Evolutionary conservation across 345 rosid species (phyloP).

Genomic region (Euclidium syriacum): DNA sequence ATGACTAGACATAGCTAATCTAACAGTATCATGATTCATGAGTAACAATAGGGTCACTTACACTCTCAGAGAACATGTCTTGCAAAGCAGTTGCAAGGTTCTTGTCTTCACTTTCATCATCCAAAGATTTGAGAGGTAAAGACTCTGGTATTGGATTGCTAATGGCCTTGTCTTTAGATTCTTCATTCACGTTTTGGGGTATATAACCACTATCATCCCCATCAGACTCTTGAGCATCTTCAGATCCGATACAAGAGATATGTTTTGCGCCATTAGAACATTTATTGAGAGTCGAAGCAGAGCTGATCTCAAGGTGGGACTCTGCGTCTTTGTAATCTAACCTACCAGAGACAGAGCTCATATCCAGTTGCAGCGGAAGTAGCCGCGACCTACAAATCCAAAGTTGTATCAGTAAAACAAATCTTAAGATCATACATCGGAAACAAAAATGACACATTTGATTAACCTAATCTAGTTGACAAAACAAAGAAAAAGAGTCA

Average conservation of each 20-base stretch:
- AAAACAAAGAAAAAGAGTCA: neutral
- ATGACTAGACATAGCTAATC: no score
- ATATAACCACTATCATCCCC: slow-evolving; percentile 32
- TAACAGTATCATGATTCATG: no score
- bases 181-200: slow-evolving; percentile 32
- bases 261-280: slow-evolving; percentile 22
- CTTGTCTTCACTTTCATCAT: slow-evolving; percentile 28
- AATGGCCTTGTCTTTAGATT: slow-evolving; percentile 16
- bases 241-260: slow-evolving; percentile 21
- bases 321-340: slow-evolving; percentile 30
- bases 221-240: slow-evolving; percentile 39
- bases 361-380: slow-evolving; percentile 36
- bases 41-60: slow-evolving; percentile 5
- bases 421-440: neutral
- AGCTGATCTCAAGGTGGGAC: slow-evolving; percentile 25
- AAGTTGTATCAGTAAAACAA: neutral
- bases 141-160: slow-evolving; percentile 20
- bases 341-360: slow-evolving; percentile 22
- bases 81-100: slow-evolving; percentile 32
- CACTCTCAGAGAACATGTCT: slow-evolving; percentile 33
- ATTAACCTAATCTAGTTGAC: neutral
- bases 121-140: slow-evolving; percentile 23
- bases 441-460: neutral
- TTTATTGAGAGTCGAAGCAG: slow-evolving; percentile 14
- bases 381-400: slow-evolving; percentile 16